Evolutionary conservation across 768 basidiomycete species (phyloP).

Genomic region (Boletus edulis): DNA sequence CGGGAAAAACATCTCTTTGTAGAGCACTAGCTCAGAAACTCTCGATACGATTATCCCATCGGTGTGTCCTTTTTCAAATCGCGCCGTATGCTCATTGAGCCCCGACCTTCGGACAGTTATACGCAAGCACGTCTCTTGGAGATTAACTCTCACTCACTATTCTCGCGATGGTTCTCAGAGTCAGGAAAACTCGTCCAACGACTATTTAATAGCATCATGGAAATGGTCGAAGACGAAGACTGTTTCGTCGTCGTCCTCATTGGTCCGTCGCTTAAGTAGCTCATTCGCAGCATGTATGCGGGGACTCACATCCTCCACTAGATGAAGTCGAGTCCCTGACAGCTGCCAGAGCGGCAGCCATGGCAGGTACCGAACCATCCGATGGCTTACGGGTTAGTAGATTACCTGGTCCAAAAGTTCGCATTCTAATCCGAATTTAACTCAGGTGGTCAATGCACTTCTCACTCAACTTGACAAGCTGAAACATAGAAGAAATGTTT

Average conservation of each 20-base stretch:
- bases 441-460: conserved; percentile 94
- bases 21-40: conserved; percentile 95
- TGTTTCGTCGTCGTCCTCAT: conserved; percentile 94
- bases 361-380: conserved; percentile 93
- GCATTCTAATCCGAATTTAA: background rate
- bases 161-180: conserved; percentile 99
- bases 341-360: conserved; percentile 89
- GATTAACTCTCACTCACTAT: conserved; percentile 97
- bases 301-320: conserved; percentile 29
- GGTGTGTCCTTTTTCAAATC: conserved; percentile 42
- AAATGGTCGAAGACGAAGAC: conserved; percentile 89
- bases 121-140: conserved; percentile 85
- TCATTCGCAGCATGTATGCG: conserved; percentile 2
- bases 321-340: conserved; percentile 98
- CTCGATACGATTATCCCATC: conserved; percentile 82
- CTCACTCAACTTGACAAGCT: conserved; percentile 96
- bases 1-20: conserved; percentile 95
- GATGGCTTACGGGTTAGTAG: conserved; percentile 83
- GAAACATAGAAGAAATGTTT: conserved; percentile 87
- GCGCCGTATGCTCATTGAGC: background rate
- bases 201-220: conserved; percentile 83
- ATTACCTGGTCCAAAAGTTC: background rate
- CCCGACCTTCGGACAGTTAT: conserved; percentile 57
- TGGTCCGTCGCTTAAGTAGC: conserved; percentile 42
- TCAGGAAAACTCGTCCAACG: conserved; percentile 97